Evolutionary conservation across 495 filamentous ascomycete species (phyloP), one percentile per base, ranked within the genome.

Genomic region (Aspergillus steynii): DNA sequence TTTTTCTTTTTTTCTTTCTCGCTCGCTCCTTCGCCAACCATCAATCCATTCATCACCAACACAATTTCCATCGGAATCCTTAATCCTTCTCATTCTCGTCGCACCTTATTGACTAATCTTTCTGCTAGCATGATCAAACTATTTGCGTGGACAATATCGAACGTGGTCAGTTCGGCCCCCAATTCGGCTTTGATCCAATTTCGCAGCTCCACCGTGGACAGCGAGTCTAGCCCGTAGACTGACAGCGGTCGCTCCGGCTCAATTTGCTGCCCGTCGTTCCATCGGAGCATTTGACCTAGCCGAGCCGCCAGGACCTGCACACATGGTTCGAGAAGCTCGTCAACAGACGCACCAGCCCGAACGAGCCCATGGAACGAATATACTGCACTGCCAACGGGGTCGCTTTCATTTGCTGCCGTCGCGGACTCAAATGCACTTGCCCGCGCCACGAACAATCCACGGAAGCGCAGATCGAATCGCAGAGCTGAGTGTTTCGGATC

Each of bases 151-250:
- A 61, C 31, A 53, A 61, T 55, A 31, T 61, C 60, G 7, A 52
- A 47, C 26, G 53, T 61, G 2, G 29, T 56, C 31, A 61, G 26
- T 12, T 45, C 29, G 10, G 54, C 60, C 25, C 49, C 60, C 53
- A 61, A 52, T 49, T 57, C 31, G 20, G 53, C 47, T 25, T 52
- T 50, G 53, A 61, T 53, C 60, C 60, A 61, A 52, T 61, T 61
- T 3, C 60, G 53, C 45, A 61, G 8, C 34, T 61, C 60, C 26
- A 61, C 60, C 27, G 48, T 50, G 5, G 60, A 55, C 47, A 61
- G 28, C 31, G 60, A 61, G 29, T 61, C 60, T 34, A 61, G 29
- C 6, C 60, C 60, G 34, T 61, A 61, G 7, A 57, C 53, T 25
- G 54, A 56, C 32, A 57, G 48, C 26, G 60, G 54, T 29, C 56